These are phyloP conservation scores for Arxiozyma bovina DNA, from an alignment of 1,139 yeast species.

Conservation along the genomic window DNA sequence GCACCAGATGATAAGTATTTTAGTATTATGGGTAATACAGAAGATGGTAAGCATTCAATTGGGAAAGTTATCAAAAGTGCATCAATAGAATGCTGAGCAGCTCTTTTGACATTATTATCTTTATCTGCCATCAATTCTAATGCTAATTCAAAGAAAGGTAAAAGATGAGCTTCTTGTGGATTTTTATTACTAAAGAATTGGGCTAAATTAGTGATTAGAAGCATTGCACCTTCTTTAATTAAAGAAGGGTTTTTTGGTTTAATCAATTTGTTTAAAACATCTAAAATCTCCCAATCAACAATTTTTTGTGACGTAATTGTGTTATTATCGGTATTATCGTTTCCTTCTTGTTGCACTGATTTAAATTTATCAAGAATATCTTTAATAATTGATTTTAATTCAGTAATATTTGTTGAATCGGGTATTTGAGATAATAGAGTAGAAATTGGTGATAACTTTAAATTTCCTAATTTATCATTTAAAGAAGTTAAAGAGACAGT, in stretches of 20 bases:
- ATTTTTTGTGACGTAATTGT: constrained; percentile 40
- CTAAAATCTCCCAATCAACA: constrained; percentile 56
- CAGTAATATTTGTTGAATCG: constrained; percentile 50
- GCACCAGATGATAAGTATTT: constrained; percentile 67
- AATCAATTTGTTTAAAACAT: constrained; percentile 52
- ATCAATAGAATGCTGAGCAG: constrained; percentile 66
- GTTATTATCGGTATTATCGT: constrained; percentile 26
- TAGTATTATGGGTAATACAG: constrained; percentile 53
- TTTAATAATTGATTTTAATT: constrained; percentile 54
- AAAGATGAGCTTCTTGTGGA: constrained; percentile 67
- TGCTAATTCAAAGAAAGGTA: constrained; percentile 47
- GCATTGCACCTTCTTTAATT: constrained; percentile 66
- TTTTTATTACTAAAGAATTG: constrained; percentile 56
- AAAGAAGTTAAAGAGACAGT: constrained; percentile 67
- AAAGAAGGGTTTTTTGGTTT: constrained; percentile 69
- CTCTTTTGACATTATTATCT: constrained; percentile 74
- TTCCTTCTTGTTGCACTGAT: not conserved
- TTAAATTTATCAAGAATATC: constrained; percentile 42
- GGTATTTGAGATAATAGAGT: constrained; percentile 50
- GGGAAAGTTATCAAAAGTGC: constrained; percentile 62
- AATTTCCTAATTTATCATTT: constrained; percentile 57
- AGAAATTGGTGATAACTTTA: constrained; percentile 62
- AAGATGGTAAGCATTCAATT: constrained; percentile 68
- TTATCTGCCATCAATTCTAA: constrained; percentile 73
- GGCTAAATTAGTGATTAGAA: constrained; percentile 61